These are phyloP conservation scores for Penicillium paneum DNA, from an alignment of 2,329 filamentous ascomycete species.

Conservation along the genomic window DNA sequence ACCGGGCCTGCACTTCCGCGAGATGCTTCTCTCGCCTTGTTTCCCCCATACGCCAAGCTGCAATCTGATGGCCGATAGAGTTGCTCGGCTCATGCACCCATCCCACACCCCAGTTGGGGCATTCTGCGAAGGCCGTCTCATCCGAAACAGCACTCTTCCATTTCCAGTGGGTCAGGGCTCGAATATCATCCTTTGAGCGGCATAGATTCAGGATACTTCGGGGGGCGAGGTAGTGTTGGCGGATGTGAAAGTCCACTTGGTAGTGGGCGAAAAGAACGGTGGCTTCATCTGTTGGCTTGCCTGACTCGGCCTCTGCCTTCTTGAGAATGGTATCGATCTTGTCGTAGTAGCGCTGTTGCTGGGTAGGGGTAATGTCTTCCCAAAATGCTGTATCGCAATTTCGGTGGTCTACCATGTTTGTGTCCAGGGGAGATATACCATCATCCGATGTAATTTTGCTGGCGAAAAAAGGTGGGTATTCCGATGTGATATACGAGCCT, in stretches of 20 bases:
- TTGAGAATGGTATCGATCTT: slow-evolving; percentile 17
- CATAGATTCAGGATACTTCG: slow-evolving; percentile 29
- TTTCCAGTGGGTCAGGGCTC: slow-evolving; percentile 27
- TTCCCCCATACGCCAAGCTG: not conserved
- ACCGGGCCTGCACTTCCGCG: slow-evolving; percentile 8
- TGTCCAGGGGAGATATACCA: slow-evolving; percentile 15
- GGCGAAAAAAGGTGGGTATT: slow-evolving; percentile 22
- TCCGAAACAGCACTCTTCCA: slow-evolving; percentile 16
- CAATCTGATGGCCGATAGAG: not conserved
- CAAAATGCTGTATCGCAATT: slow-evolving; percentile 13
- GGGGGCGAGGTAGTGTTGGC: slow-evolving; percentile 27
- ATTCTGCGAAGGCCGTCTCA: not conserved
- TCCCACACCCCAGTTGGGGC: not conserved
- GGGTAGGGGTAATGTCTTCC: slow-evolving; percentile 8
- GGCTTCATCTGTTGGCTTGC: slow-evolving; percentile 8
- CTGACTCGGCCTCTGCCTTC: not conserved
- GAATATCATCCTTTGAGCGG: slow-evolving; percentile 28
- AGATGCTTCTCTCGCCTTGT: slow-evolving; percentile 7
- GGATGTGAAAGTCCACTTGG: slow-evolving; percentile 33
- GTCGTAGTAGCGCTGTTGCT: slow-evolving; percentile 18
- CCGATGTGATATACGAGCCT: slow-evolving; percentile 15
- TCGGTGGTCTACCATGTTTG: not conserved
- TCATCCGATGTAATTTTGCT: slow-evolving; percentile 9
- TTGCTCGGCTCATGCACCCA: slow-evolving; percentile 4
- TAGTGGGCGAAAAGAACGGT: slow-evolving; percentile 28